phyloP scores from a whole-genome alignment of 2,329 filamentous ascomycete species.

The Fusarium sp. region DNA sequence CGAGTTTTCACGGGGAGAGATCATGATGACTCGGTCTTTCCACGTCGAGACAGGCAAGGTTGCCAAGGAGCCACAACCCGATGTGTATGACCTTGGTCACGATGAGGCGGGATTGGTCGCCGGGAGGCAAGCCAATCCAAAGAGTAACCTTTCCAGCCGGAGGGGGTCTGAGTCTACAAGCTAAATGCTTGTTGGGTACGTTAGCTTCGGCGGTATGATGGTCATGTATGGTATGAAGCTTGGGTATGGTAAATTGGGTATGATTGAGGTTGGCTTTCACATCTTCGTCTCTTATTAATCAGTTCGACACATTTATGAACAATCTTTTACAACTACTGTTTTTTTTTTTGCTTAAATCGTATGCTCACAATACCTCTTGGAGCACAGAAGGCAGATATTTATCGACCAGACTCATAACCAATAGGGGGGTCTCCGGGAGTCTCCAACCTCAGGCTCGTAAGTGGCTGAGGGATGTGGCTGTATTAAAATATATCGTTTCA shows the following conservation, averaged over 20 bases:
- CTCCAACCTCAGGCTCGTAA: not conserved
- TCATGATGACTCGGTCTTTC: slow-evolving; percentile 46
- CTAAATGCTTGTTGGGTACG: not conserved
- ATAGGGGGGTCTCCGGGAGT: not conserved
- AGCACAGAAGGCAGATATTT: not conserved
- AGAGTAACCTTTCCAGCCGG: slow-evolving; percentile 18
- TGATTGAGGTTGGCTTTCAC: not conserved
- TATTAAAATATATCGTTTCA: not conserved
- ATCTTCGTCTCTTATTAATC: not conserved
- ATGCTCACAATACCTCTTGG: not conserved
- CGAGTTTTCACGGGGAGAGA: slow-evolving; percentile 38
- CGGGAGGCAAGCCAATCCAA: slow-evolving; percentile 24
- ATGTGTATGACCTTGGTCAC: slow-evolving; percentile 28
- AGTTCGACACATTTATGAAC: not conserved
- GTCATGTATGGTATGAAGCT: not conserved
- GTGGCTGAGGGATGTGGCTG: not conserved
- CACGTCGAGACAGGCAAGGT: slow-evolving; percentile 39
- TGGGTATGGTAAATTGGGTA: not conserved
- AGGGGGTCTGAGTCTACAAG: slow-evolving; percentile 15
- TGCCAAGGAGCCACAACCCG: slow-evolving; percentile 15
- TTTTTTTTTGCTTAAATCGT: no score
- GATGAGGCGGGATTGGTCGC: slow-evolving; percentile 41
- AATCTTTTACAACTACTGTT: not conserved
- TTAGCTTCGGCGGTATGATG: not conserved
- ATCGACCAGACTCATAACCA: not conserved